Percentiles rank a stretch among this genome's conserved stretches.
phyloP scores from a whole-genome alignment of 2,329 filamentous ascomycete species.

The Aspergillus brunneoviolaceus region DNA sequence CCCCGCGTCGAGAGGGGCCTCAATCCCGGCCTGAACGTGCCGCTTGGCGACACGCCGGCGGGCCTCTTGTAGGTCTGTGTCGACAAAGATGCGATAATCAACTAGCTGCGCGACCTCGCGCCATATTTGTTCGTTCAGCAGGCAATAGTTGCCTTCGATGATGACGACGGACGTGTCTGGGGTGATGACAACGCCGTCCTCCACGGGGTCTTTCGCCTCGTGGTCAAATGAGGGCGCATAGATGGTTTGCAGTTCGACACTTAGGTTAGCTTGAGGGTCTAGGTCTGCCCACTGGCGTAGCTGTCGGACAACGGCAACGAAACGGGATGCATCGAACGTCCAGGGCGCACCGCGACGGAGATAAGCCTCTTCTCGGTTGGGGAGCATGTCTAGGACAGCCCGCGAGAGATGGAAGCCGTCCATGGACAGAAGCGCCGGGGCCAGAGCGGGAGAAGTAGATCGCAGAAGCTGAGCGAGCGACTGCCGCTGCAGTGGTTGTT shows the following conservation, averaged over 20 bases:
- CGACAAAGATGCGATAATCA: constrained; percentile 46
- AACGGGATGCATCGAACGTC: constrained; percentile 36
- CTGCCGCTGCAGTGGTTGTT: too few relatives aligned
- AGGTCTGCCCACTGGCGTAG: constrained; percentile 18
- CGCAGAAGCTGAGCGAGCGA: too few relatives aligned
- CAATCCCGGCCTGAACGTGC: constrained; percentile 45
- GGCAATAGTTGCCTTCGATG: constrained; percentile 29
- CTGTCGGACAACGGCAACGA: constrained; percentile 22
- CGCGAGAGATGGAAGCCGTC: constrained; percentile 40
- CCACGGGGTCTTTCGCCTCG: constrained; percentile 35
- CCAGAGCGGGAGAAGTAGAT: too few relatives aligned
- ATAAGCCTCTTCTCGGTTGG: constrained; percentile 35
- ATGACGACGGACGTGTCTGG: constrained; percentile 23
- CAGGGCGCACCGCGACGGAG: constrained; percentile 39
- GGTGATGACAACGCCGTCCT: constrained; percentile 28
- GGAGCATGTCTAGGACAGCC: constrained; percentile 30
- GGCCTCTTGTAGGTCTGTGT: constrained; percentile 39
- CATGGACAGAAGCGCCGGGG: constrained; percentile 31
- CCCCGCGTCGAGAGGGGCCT: constrained; percentile 37
- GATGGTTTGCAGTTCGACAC: constrained; percentile 17
- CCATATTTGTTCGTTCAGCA: constrained; percentile 20
- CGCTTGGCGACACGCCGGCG: constrained; percentile 39
- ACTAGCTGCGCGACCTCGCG: constrained; percentile 31
- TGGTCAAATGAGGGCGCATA: constrained; percentile 38
- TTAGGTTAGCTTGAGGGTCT: not conserved